Evolutionary conservation across 2,329 filamentous ascomycete species (phyloP), one percentile per base, ranked within the genome.

Genomic region (Claviceps humidiphila): DNA sequence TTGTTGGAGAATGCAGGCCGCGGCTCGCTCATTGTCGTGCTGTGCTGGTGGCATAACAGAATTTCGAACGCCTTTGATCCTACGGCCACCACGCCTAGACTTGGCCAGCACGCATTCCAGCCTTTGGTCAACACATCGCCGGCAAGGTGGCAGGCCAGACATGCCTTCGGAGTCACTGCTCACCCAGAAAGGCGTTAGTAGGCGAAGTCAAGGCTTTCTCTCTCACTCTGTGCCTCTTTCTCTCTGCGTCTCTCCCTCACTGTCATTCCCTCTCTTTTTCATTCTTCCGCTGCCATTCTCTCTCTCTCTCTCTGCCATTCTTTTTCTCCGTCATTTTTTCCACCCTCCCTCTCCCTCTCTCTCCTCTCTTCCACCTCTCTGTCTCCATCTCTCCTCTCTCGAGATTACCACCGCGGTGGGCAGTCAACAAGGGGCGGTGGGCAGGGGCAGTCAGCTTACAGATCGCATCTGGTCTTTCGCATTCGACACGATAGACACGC

Each of bases 71-170:
- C 62, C 62, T 46, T 63, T 64, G 53, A 68, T 60, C 37, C 68
- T 63, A 38, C 66, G 63, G 14, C 68, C 68, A 13, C 69, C 68
- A 16, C 69, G 63, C 34, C 63, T 62, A 11, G 68, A 71, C 5
- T 66, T 69, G n/a, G 67, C 68, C 34, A 71, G 60, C 14, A 70
- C 60, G 49, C 69, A 71, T 53, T 70, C 63, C 41, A 65, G 63
- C 49, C 64, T 56, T 47, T 69, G 64, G 46, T 69, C 64, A 45
- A 66, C 58, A 50, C 69, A 71, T 50, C 67, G 60, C 17, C 66
- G 63, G 53, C 69, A 71, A 2, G 68, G 69, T 5, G 65, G 65
- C 13, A 58, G 55, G 13, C 64, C 65, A 17, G 68, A 64, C n/a
- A 60, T 59, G 24, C 66, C 68, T 38, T 61, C 66, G 1, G 61